Percentiles rank a stretch among this genome's conserved stretches.
Conservation (phyloP, 768 basidiomycete genomes). For the Coprinopsis marcescibilis region DNA sequence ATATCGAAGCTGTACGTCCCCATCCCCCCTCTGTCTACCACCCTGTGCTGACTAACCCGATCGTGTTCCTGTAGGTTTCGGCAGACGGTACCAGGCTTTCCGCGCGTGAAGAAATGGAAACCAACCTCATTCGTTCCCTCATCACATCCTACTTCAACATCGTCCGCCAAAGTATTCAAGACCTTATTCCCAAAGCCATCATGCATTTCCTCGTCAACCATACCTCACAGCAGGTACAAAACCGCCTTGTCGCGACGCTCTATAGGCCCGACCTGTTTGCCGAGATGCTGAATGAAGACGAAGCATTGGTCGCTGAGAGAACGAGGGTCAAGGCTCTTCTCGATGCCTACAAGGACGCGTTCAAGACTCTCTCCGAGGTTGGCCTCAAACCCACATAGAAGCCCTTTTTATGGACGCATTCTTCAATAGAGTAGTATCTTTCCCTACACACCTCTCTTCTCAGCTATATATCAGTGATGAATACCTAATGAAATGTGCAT, state of each 20-base stretch:
- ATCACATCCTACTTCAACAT: conserved; percentile 96
- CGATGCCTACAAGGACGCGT: conserved; percentile 94
- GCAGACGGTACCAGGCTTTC: conserved; percentile 63
- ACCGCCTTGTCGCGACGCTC: conserved; percentile 86
- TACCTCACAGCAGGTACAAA: conserved; percentile 95
- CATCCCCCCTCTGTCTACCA: conserved; percentile 3
- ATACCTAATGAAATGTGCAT: neutral
- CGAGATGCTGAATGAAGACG: conserved; percentile 92
- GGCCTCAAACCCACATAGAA: conserved; percentile 59
- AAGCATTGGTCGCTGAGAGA: conserved; percentile 89
- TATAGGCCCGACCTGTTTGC: conserved; percentile 94
- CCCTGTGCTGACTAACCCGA: conserved; percentile 8
- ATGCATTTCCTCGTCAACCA: conserved; percentile 98
- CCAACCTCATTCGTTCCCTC: conserved; percentile 86
- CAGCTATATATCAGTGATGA: neutral
- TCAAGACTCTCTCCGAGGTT: conserved; percentile 81
- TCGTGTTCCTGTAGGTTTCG: conserved; percentile 37
- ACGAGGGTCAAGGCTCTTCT: conserved; percentile 89
- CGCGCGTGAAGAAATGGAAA: conserved; percentile 93
- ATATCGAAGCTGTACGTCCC: conserved; percentile 88
- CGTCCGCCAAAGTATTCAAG: conserved; percentile 94
- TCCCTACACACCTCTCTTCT: neutral
- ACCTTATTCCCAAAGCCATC: conserved; percentile 94
- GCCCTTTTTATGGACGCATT: neutral
- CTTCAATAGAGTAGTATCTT: neutral